Conservation (phyloP, 495 filamentous ascomycete species). For the Neurospora intermedia region DNA sequence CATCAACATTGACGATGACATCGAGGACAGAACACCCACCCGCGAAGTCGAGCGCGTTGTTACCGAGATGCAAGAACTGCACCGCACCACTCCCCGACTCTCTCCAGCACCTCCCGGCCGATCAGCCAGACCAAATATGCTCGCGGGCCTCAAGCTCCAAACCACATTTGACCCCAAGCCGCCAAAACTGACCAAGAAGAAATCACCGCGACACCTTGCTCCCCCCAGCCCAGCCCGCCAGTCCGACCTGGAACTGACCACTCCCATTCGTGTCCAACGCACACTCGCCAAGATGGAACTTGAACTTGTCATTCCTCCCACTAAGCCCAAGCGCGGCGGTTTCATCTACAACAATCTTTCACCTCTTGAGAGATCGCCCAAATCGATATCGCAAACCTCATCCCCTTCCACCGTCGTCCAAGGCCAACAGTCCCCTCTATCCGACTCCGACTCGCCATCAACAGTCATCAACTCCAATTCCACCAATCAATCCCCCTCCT, state of each 20-base stretch:
- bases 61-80: constrained; percentile 15
- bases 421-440: neutral
- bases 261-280: neutral
- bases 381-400: neutral
- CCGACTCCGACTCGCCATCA: neutral
- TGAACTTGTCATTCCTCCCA: neutral
- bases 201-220: neutral
- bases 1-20: neutral
- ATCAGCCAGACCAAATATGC: constrained; percentile 6
- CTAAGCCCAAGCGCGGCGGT: neutral
- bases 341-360: neutral
- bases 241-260: neutral
- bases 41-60: neutral
- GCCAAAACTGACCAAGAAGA: neutral
- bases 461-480: neutral
- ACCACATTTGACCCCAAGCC: constrained; percentile 20
- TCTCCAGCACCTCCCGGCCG: constrained; percentile 6
- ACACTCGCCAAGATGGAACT: neutral
- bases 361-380: neutral
- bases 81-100: constrained; percentile 16
- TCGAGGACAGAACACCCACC: neutral
- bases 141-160: constrained; percentile 27
- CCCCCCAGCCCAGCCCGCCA: neutral
- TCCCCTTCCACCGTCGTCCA: neutral
- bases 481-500: constrained; percentile 1